Evolutionary conservation across 2,329 filamentous ascomycete genomes (phyloP).

Genomic region (Xylariaceae sp.): DNA sequence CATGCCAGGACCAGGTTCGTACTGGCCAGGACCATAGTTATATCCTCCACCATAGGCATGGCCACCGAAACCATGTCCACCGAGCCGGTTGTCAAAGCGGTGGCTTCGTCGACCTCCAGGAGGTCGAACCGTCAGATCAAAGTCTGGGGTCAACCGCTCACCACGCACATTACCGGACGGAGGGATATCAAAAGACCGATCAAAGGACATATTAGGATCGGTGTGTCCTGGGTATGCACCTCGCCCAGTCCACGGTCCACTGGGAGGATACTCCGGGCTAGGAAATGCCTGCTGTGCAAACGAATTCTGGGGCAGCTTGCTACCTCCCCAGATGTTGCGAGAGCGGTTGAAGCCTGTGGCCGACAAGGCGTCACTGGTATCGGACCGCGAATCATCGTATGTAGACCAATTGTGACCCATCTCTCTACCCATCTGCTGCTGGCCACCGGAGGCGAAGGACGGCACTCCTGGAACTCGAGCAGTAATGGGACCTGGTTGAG

Average conservation of each 20-base stretch:
- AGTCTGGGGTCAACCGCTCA: conserved; percentile 42
- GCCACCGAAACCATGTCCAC: conserved; percentile 22
- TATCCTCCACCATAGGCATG: conserved; percentile 29
- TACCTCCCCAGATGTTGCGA: conserved; percentile 49
- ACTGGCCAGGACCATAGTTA: conserved; percentile 25
- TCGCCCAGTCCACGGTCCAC: conserved; percentile 41
- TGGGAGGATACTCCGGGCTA: conserved; percentile 28
- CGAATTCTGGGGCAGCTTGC: conserved; percentile 29
- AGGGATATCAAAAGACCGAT: conserved; percentile 9
- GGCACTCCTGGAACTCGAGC: conserved; percentile 13
- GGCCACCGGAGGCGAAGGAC: conserved; percentile 23
- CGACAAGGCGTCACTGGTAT: conserved; percentile 48
- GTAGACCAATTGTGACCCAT: conserved; percentile 44
- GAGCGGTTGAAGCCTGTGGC: conserved; percentile 43
- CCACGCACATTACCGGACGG: conserved; percentile 33
- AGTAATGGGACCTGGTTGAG: conserved; percentile 25
- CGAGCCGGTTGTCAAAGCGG: conserved; percentile 36
- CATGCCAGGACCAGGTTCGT: conserved; percentile 28
- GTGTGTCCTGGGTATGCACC: conserved; percentile 32
- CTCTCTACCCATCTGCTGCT: conserved; percentile 27
- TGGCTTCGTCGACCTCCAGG: conserved; percentile 35
- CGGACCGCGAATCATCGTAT: conserved; percentile 48
- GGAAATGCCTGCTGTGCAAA: conserved; percentile 18
- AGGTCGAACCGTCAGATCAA: conserved; percentile 39
- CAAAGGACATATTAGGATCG: conserved; percentile 31